A percentile compares a stretch with the other conserved stretches of the same genome.
These are phyloP conservation scores for Ogataea pini DNA, from an alignment of 805 yeast genomes.

Conservation along the genomic window DNA sequence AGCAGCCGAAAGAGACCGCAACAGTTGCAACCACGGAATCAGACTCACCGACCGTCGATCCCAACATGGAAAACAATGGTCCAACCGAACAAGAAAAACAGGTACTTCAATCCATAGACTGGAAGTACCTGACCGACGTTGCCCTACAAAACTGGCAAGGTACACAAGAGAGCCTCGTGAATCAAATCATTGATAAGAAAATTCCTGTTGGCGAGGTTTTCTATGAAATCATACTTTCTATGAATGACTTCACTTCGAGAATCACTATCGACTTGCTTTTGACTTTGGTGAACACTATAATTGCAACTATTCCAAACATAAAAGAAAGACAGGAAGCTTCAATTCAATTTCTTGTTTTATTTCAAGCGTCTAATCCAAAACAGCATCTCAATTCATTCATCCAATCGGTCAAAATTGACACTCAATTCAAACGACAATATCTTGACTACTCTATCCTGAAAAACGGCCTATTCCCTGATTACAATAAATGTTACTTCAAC, in stretches of 20 bases:
- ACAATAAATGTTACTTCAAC: conserved; percentile 29
- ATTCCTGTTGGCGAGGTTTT: conserved; percentile 21
- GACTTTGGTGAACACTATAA: conserved; percentile 23
- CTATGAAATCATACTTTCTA: conserved; percentile 28
- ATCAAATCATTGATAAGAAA: conserved; percentile 14
- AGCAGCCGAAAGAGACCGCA: background rate
- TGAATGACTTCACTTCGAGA: conserved; percentile 28
- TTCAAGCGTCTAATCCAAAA: conserved; percentile 29
- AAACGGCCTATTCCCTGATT: conserved; percentile 33
- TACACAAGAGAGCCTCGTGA: conserved; percentile 12
- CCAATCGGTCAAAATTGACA: conserved; percentile 29
- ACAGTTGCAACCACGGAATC: background rate
- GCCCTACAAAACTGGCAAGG: conserved; percentile 17
- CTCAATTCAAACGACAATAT: conserved; percentile 29
- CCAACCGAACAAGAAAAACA: conserved; percentile 1
- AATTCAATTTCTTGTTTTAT: conserved; percentile 28
- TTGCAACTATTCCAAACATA: conserved; percentile 20
- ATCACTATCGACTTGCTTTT: conserved; percentile 19
- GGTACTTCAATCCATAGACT: conserved; percentile 9
- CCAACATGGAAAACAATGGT: background rate
- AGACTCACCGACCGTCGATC: background rate
- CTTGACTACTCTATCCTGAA: conserved; percentile 30
- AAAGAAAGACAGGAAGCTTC: conserved; percentile 26
- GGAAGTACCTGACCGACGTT: conserved; percentile 20
- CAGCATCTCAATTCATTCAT: conserved; percentile 24